These are phyloP conservation scores for Corylus avellana DNA, from an alignment of 306 rosid genomes.

Conservation along the genomic window DNA sequence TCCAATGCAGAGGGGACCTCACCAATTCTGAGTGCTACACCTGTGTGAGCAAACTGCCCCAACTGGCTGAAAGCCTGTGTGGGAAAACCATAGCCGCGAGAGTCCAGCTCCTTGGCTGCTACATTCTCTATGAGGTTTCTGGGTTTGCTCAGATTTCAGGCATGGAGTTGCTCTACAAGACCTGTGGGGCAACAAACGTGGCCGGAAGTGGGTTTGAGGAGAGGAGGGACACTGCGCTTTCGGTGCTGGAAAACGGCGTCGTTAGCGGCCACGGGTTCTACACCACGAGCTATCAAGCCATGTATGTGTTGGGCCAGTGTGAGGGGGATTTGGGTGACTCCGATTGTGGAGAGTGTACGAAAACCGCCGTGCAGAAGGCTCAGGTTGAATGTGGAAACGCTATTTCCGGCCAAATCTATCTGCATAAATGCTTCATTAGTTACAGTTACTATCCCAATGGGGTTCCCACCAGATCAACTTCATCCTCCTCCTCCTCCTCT, in stretches of 20 bases:
- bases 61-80: slow-evolving; percentile 54
- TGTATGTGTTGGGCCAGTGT: slow-evolving; percentile 87
- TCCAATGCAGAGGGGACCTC: slow-evolving; percentile 94
- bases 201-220: slow-evolving; percentile 83
- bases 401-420: slow-evolving; percentile 79
- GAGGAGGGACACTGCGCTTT: slow-evolving; percentile 75
- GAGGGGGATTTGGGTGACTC: slow-evolving; percentile 90
- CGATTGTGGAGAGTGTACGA: slow-evolving; percentile 84
- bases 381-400: slow-evolving; percentile 86
- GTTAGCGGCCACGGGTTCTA: slow-evolving; percentile 80
- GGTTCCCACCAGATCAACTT: slow-evolving; percentile 68
- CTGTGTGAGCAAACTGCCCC: slow-evolving; percentile 80
- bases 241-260: slow-evolving; percentile 76
- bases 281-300: slow-evolving; percentile 62
- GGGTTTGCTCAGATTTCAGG: slow-evolving; percentile 89
- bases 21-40: slow-evolving; percentile 65
- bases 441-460: slow-evolving; percentile 87
- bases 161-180: slow-evolving; percentile 71
- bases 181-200: slow-evolving; percentile 62
- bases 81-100: slow-evolving; percentile 80
- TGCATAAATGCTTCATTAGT: slow-evolving; percentile 85
- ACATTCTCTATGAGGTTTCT: slow-evolving; percentile 69
- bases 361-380: slow-evolving; percentile 75
- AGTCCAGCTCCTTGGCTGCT: slow-evolving; percentile 83
- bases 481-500: slow-evolving; percentile 45